Conservation (phyloP, 306 rosid genomes). For the Corylus avellana region DNA sequence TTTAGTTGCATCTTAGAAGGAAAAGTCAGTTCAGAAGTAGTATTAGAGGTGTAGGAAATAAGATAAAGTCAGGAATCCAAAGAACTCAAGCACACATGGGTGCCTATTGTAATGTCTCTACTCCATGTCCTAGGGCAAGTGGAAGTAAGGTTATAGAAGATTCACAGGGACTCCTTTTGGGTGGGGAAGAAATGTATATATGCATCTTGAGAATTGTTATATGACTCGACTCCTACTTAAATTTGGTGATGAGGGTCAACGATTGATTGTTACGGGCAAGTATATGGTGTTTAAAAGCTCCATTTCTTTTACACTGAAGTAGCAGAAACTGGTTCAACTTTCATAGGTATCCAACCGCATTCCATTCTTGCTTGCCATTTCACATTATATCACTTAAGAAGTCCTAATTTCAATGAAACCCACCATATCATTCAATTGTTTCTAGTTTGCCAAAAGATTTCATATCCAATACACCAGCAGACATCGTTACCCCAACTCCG, state of each 20-base stretch:
- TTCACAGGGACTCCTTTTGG: slow-evolving; percentile 20
- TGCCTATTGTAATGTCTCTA: neutral
- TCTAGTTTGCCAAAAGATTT: neutral
- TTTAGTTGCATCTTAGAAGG: neutral
- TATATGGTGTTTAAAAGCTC: neutral
- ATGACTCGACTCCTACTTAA: neutral
- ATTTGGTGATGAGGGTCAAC: neutral
- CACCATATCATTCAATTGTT: neutral
- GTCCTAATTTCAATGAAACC: neutral
- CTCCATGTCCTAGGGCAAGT: neutral
- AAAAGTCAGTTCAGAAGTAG: neutral
- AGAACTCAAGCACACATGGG: neutral
- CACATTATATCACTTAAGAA: neutral
- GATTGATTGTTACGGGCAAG: neutral
- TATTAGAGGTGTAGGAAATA: neutral
- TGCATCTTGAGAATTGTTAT: neutral
- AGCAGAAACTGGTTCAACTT: neutral
- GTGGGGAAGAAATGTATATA: slow-evolving; percentile 10
- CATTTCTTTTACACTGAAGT: neutral
- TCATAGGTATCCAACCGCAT: neutral
- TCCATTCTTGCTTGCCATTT: neutral
- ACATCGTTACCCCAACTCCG: neutral
- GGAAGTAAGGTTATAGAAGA: slow-evolving; percentile 12
- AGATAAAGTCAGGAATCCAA: neutral
- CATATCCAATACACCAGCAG: neutral